Evolutionary conservation across 495 filamentous ascomycete genomes (phyloP).

Genomic region (Hypomontagnella monticulosa): DNA sequence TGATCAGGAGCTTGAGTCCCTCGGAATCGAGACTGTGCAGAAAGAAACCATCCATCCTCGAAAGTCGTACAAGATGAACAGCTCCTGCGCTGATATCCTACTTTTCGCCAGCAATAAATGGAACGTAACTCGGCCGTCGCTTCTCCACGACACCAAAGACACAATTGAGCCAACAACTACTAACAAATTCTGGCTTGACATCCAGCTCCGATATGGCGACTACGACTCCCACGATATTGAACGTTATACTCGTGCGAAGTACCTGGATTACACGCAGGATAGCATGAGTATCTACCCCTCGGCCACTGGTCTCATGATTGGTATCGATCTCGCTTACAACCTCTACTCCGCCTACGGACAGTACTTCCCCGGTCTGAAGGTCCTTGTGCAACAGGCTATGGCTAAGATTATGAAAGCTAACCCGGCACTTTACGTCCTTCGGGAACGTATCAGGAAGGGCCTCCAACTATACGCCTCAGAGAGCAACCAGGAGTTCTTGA

Average conservation of each 20-base stretch:
- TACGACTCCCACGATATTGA: slow-evolving; percentile 99
- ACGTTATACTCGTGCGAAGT: slow-evolving; percentile 96
- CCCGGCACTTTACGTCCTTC: slow-evolving; percentile 93
- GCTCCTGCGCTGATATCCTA: slow-evolving; percentile 97
- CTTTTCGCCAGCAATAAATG: slow-evolving; percentile 99
- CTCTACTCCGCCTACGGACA: slow-evolving; percentile 97
- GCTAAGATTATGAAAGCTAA: slow-evolving; percentile 99
- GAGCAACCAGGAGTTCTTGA: slow-evolving; percentile 99
- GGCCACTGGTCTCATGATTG: slow-evolving; percentile 97
- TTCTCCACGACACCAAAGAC: slow-evolving; percentile 97
- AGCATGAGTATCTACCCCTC: slow-evolving; percentile 99
- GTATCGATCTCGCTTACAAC: slow-evolving; percentile 97
- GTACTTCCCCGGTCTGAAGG: slow-evolving; percentile 98
- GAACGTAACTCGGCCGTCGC: slow-evolving; percentile 93
- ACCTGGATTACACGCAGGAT: slow-evolving; percentile 98
- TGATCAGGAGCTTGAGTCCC: slow-evolving; percentile 94
- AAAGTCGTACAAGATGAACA: slow-evolving; percentile 99
- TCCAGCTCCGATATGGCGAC: slow-evolving; percentile 97
- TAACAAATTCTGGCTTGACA: slow-evolving; percentile 99
- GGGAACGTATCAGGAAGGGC: slow-evolving; percentile 98
- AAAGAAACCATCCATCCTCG: slow-evolving; percentile 99
- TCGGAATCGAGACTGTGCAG: slow-evolving; percentile 98
- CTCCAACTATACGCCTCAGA: slow-evolving; percentile 98
- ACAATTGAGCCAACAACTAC: slow-evolving; percentile 93
- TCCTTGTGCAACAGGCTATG: slow-evolving; percentile 97